These are phyloP conservation scores for Daedaleopsis nitida DNA, from an alignment of 768 basidiomycete genomes.

Conservation along the genomic window DNA sequence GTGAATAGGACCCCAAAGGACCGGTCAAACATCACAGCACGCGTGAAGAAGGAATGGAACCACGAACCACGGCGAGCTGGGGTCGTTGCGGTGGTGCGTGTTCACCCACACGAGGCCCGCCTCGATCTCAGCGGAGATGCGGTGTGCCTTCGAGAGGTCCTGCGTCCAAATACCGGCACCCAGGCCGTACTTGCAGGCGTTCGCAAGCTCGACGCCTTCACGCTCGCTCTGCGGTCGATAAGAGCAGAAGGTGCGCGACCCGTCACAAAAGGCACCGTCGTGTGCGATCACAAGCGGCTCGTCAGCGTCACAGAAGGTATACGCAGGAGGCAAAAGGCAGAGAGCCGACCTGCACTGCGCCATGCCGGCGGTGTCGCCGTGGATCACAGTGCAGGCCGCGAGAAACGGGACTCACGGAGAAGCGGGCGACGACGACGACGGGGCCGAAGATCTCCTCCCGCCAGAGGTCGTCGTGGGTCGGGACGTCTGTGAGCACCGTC, in stretches of 20 bases:
- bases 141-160: slow-evolving; percentile 74
- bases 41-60: background rate
- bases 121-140: slow-evolving; percentile 68
- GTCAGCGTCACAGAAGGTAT: slow-evolving; percentile 7
- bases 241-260: background rate
- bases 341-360: too few relatives aligned
- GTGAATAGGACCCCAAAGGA: background rate
- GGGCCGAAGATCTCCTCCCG: slow-evolving; percentile 86
- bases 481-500: slow-evolving; percentile 67
- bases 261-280: background rate
- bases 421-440: slow-evolving; percentile 69
- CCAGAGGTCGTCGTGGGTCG: slow-evolving; percentile 66
- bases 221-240: slow-evolving; percentile 46
- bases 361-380: too few relatives aligned
- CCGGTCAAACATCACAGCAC: background rate
- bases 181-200: slow-evolving; percentile 77
- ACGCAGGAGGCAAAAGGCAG: background rate
- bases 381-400: background rate
- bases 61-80: slow-evolving; percentile 81
- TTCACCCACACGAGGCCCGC: slow-evolving; percentile 87
- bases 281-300: slow-evolving; percentile 21
- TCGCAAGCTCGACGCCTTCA: slow-evolving; percentile 71
- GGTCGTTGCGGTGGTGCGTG: slow-evolving; percentile 88
- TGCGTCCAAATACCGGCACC: slow-evolving; percentile 83
- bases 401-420: slow-evolving; percentile 38